These are phyloP conservation scores for Phytophthora nicotianae DNA, from an alignment of 352 stramenopile genomes.

Conservation along the genomic window DNA sequence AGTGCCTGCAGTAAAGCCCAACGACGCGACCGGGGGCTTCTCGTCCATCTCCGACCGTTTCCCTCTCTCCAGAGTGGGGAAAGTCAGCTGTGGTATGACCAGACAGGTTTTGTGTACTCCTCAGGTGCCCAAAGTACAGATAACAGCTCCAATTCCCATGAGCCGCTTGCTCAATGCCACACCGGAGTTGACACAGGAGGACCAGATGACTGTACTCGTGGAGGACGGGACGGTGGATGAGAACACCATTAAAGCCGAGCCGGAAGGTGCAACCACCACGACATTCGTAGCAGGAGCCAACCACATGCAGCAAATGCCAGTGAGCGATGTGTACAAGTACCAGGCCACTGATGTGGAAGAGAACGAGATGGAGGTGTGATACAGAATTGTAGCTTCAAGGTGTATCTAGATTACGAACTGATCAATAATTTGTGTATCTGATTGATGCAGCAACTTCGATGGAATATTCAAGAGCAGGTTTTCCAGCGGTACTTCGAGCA, in stretches of 20 bases:
- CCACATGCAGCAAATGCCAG: constrained; percentile 12
- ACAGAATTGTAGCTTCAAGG: background rate
- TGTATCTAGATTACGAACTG: constrained; percentile 6
- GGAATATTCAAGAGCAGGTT: constrained; percentile 69
- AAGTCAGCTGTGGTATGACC: constrained; percentile 38
- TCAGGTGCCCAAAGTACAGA: constrained; percentile 17
- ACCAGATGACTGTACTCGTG: constrained; percentile 64
- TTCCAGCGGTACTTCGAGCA: constrained; percentile 68
- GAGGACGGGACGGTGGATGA: constrained; percentile 51
- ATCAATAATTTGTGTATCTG: constrained; percentile 15
- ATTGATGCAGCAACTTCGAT: constrained; percentile 58
- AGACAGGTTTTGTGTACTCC: constrained; percentile 31
- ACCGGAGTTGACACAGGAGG: constrained; percentile 51
- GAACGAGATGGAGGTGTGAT: constrained; percentile 76
- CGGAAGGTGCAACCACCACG: constrained; percentile 35
- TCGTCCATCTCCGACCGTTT: constrained; percentile 67
- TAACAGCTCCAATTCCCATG: constrained; percentile 30
- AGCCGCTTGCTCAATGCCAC: constrained; percentile 43
- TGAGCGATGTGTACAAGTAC: constrained; percentile 59
- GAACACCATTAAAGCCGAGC: constrained; percentile 38
- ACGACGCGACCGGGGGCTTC: constrained; percentile 40
- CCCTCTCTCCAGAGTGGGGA: constrained; percentile 47
- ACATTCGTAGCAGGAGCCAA: constrained; percentile 24
- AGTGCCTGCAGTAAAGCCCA: constrained; percentile 8
- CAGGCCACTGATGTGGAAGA: constrained; percentile 62